Conservation (phyloP, 371 early-diverging fungal genomes). For the Conidiobolus incongruus region DNA sequence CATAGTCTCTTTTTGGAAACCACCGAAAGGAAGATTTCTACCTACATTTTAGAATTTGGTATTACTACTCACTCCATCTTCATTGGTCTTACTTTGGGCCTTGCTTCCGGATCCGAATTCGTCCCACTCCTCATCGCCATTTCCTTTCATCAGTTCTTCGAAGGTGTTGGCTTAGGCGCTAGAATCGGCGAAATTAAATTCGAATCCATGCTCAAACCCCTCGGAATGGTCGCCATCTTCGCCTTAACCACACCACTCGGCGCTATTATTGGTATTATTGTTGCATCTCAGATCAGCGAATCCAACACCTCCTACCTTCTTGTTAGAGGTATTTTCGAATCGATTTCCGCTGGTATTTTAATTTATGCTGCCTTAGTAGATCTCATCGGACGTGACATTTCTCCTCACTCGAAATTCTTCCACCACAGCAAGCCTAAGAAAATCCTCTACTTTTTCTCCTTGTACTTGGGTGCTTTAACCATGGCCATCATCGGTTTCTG, state of each 20-base stretch:
- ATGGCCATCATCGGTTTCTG: constrained; percentile 62
- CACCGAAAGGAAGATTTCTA: constrained; percentile 3
- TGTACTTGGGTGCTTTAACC: constrained; percentile 36
- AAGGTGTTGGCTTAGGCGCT: constrained; percentile 64
- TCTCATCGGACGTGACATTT: constrained; percentile 41
- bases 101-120: constrained; percentile 33
- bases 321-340: constrained; percentile 45
- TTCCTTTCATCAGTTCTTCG: constrained; percentile 78
- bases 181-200: constrained; percentile 26
- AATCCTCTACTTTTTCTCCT: constrained; percentile 18
- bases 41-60: constrained; percentile 55
- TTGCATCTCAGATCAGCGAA: constrained; percentile 27
- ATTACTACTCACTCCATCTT: constrained; percentile 71
- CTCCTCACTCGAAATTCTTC: constrained; percentile 24
- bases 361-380: constrained; percentile 54
- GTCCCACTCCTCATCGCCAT: constrained; percentile 51
- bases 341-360: constrained; percentile 56
- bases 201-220: constrained; percentile 11
- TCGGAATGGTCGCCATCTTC: constrained; percentile 15
- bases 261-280: constrained; percentile 44
- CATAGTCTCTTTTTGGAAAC: constrained; percentile 2
- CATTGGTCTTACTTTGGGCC: constrained; percentile 61
- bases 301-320: constrained; percentile 28
- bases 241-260: constrained; percentile 53
- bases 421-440: constrained; percentile 14